phyloP scores from a whole-genome alignment of 192 early-diverging fungal species.

The Geosiphon pyriformis region DNA sequence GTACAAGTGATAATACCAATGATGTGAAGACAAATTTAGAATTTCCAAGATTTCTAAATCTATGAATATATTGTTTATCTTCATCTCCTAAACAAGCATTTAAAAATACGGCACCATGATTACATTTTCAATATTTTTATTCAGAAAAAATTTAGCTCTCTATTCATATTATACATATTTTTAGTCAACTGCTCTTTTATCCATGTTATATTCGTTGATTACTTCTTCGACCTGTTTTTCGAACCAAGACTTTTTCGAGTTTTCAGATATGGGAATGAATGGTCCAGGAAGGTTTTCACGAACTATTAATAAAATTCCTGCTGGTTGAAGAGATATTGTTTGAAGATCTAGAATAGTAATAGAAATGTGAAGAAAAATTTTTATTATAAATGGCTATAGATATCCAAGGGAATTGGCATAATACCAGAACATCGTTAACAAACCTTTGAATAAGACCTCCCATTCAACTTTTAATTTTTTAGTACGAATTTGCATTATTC shows the following conservation, averaged over 20 bases:
- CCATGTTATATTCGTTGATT: conserved; percentile 48
- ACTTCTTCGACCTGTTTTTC: conserved; percentile 65
- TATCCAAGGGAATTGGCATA: too few species aligned
- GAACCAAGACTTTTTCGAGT: conserved; percentile 59
- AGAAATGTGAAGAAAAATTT: not conserved
- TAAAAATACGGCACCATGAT: too few species aligned
- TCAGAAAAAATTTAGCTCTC: too few species aligned
- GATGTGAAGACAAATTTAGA: too few species aligned
- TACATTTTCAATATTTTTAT: too few species aligned
- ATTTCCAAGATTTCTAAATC: too few species aligned
- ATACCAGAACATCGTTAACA: not conserved
- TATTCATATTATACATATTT: too few species aligned
- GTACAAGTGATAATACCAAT: too few species aligned
- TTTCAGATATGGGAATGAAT: conserved; percentile 69
- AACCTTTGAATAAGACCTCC: conserved; percentile 65
- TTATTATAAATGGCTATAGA: not conserved
- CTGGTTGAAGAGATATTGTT: conserved; percentile 63
- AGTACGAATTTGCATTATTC: conserved; percentile 71
- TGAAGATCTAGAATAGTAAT: conserved; percentile 44
- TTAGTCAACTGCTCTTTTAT: conserved; percentile 17
- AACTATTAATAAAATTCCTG: conserved; percentile 69
- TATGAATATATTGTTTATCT: too few species aligned
- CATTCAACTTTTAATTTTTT: conserved; percentile 74
- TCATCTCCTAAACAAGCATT: too few species aligned
- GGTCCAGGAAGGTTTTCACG: conserved; percentile 50